Evolutionary conservation across 2,329 filamentous ascomycete genomes (phyloP).

Genomic region (Aspergillus sp.): DNA sequence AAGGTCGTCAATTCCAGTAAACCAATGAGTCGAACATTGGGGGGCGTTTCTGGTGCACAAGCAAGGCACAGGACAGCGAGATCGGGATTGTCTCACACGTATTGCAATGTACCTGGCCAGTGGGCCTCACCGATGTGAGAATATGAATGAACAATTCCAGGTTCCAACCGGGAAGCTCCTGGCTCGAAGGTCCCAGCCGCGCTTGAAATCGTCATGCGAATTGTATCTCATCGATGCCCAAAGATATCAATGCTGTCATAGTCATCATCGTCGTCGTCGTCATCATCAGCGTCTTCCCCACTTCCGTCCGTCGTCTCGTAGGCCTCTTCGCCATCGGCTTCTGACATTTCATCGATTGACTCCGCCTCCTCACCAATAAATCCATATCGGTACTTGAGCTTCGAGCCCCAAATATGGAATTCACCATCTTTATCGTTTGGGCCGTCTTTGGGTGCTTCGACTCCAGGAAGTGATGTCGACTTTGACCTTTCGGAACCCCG

Average conservation of each 20-base stretch:
- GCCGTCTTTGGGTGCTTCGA: constrained; percentile 9
- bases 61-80: too few relatives aligned
- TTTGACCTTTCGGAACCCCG: constrained; percentile 20
- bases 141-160: too few relatives aligned
- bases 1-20: too few relatives aligned
- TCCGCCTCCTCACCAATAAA: constrained; percentile 23
- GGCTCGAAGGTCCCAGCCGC: too few relatives aligned
- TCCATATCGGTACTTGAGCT: constrained; percentile 31
- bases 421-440: constrained; percentile 48
- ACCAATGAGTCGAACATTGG: too few relatives aligned
- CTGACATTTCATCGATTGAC: constrained; percentile 13
- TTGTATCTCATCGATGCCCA: constrained; percentile 39
- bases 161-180: too few relatives aligned
- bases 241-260: constrained; percentile 43
- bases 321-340: constrained; percentile 13
- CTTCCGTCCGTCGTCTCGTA: constrained; percentile 24
- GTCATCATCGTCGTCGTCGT: constrained; percentile 42
- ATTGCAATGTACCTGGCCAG: too few relatives aligned
- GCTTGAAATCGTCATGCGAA: too few relatives aligned
- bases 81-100: too few relatives aligned
- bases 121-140: too few relatives aligned
- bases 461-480: constrained; percentile 20
- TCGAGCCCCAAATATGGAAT: constrained; percentile 49
- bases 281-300: constrained; percentile 36
- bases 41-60: too few relatives aligned